Evolutionary conservation across 208 protist genomes (phyloP).

Genomic region (Wallacemonas sp.): DNA sequence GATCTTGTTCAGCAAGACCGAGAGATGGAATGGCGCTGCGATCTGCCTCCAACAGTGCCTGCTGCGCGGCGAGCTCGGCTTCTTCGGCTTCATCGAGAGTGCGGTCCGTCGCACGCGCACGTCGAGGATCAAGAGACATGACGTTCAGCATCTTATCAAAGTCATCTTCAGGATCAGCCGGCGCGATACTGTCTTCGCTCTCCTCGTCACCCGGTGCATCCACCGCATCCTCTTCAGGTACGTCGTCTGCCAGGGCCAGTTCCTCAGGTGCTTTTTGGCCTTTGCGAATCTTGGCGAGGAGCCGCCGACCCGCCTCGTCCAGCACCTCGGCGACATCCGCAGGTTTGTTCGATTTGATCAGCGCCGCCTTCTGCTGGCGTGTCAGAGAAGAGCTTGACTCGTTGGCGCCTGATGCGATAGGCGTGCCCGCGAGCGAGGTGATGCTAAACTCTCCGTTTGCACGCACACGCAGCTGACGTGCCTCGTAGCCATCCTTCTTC

Average conservation of each 20-base stretch:
- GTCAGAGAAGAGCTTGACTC: no score
- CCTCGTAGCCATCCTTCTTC: slow-evolving; percentile 31
- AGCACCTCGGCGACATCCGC: slow-evolving; percentile 9
- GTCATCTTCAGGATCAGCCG: slow-evolving; percentile 35
- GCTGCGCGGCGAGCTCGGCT: slow-evolving; percentile 28
- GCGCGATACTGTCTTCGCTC: not conserved
- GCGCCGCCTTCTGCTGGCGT: slow-evolving; percentile 12
- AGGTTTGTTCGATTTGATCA: not conserved
- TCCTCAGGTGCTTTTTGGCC: slow-evolving; percentile 2
- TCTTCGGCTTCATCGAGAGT: slow-evolving; percentile 66
- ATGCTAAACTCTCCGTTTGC: slow-evolving; percentile 46
- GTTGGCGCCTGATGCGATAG: not conserved
- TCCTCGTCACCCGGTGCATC: slow-evolving; percentile 2
- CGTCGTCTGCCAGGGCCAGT: slow-evolving; percentile 5
- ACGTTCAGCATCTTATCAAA: slow-evolving; percentile 73
- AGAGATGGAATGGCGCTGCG: slow-evolving; percentile 51
- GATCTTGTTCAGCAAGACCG: slow-evolving; percentile 32
- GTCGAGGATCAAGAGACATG: slow-evolving; percentile 62
- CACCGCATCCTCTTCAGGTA: not conserved
- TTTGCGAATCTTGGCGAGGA: slow-evolving; percentile 20
- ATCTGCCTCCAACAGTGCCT: slow-evolving; percentile 53
- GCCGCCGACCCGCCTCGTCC: slow-evolving; percentile 3
- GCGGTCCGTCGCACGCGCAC: slow-evolving; percentile 64
- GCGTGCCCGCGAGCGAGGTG: slow-evolving; percentile 13
- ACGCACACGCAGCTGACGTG: slow-evolving; percentile 48